phyloP scores from a whole-genome alignment of 768 basidiomycete genomes.

The Rhodotorula graminis region DNA sequence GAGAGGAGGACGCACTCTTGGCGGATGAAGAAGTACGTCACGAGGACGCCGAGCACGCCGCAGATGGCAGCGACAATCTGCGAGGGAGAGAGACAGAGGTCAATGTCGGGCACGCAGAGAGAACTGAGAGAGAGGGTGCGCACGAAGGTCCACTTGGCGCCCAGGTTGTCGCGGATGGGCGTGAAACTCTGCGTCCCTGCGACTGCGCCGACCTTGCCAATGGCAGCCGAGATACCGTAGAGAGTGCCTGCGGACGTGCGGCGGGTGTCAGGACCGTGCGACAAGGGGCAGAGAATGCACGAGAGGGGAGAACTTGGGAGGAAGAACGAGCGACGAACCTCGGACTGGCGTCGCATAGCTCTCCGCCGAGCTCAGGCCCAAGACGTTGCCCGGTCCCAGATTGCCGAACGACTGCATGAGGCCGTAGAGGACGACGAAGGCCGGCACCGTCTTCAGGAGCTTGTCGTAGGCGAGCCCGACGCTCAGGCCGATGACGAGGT shows the following conservation, averaged over 20 bases:
- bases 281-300: no score
- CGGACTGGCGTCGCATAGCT: conserved; percentile 56
- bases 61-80: conserved; percentile 63
- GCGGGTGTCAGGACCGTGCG: not conserved
- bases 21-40: conserved; percentile 65
- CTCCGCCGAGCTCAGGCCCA: conserved; percentile 52
- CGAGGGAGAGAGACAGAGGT: not conserved
- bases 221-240: conserved; percentile 64
- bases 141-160: conserved; percentile 53
- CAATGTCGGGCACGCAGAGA: conserved; percentile 1
- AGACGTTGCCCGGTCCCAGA: conserved; percentile 61
- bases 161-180: conserved; percentile 64
- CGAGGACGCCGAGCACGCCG: conserved; percentile 59
- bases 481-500: conserved; percentile 57
- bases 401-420: conserved; percentile 7
- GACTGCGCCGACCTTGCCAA: conserved; percentile 69
- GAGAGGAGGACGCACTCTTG: conserved; percentile 46
- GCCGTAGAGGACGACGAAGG: conserved; percentile 62
- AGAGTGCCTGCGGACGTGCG: not conserved
- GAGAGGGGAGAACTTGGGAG: no score
- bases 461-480: conserved; percentile 61
- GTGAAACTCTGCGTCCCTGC: conserved; percentile 60
- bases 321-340: conserved; percentile 54
- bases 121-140: not conserved
- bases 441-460: conserved; percentile 57